A percentile compares a stretch with the other conserved stretches of the same genome.
Evolutionary conservation across 352 stramenopile genomes (phyloP).

Genomic region (Phytophthora pseudosyringae): DNA sequence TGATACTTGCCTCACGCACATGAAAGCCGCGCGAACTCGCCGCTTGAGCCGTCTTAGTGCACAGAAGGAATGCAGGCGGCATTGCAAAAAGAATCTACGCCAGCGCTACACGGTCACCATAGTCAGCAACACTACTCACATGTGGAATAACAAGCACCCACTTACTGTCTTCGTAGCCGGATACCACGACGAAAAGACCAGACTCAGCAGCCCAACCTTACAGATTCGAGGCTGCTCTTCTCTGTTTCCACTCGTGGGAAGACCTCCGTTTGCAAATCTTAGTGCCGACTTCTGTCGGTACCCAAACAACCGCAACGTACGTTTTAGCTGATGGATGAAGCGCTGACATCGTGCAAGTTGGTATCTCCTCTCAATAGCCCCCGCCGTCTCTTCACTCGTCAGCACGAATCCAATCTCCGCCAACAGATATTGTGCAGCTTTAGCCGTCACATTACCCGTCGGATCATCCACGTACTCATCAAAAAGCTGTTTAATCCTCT

Average conservation of each 20-base stretch:
- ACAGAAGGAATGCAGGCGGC: conserved; percentile 45
- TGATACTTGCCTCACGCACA: conserved; percentile 43
- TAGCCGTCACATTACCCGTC: conserved; percentile 40
- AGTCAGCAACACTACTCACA: background rate
- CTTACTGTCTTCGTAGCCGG: conserved; percentile 47
- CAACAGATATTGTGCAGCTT: conserved; percentile 57
- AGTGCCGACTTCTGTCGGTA: conserved; percentile 63
- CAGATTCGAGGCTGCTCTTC: conserved; percentile 56
- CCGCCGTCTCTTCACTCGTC: conserved; percentile 43
- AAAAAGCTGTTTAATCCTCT: conserved; percentile 40
- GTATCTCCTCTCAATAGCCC: conserved; percentile 47
- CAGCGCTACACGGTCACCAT: conserved; percentile 39
- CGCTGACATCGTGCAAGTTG: conserved; percentile 51
- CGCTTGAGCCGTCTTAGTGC: conserved; percentile 39
- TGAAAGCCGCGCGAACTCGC: conserved; percentile 35
- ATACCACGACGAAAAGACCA: conserved; percentile 59
- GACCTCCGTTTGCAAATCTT: conserved; percentile 39
- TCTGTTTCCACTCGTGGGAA: conserved; percentile 13
- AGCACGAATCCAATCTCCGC: conserved; percentile 43
- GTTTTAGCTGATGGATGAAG: conserved; percentile 51
- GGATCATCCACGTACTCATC: conserved; percentile 54
- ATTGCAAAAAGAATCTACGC: conserved; percentile 44
- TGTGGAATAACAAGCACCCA: background rate
- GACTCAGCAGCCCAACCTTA: conserved; percentile 46
- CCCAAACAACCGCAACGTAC: conserved; percentile 67